Conservation (phyloP, 345 rosid species). For the Euclidium syriacum region DNA sequence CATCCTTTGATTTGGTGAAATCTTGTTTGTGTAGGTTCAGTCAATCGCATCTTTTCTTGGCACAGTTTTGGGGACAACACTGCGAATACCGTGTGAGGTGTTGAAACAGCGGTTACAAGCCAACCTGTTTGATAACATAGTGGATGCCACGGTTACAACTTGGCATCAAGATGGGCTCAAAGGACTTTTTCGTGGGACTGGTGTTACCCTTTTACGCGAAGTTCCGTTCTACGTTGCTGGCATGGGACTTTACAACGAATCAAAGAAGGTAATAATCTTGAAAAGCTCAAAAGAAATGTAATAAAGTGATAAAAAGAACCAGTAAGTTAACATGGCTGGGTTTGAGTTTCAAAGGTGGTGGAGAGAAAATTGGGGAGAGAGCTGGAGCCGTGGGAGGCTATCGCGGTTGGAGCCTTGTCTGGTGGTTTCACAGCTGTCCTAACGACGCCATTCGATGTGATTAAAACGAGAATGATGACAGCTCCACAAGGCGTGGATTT, state of each 20-base stretch:
- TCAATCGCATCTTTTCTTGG: conserved; percentile 80
- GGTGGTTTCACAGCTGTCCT: conserved; percentile 86
- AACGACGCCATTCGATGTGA: conserved; percentile 90
- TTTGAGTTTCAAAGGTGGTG: conserved; percentile 40
- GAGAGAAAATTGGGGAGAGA: conserved; percentile 65
- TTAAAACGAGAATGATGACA: conserved; percentile 97
- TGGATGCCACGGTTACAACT: conserved; percentile 66
- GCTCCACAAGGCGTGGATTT: conserved; percentile 69
- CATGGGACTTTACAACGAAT: conserved; percentile 75
- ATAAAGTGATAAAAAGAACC: background rate
- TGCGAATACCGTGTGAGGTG: conserved; percentile 90
- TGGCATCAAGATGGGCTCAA: conserved; percentile 83
- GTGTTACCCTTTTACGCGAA: conserved; percentile 86
- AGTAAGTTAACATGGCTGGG: background rate
- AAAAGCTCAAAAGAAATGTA: background rate
- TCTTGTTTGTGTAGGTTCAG: conserved; percentile 53
- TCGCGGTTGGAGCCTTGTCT: conserved; percentile 74
- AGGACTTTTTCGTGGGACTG: conserved; percentile 91
- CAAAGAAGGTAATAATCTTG: conserved; percentile 57
- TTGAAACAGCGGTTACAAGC: conserved; percentile 97
- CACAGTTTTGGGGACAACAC: conserved; percentile 78
- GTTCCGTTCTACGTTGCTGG: conserved; percentile 96
- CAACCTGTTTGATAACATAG: conserved; percentile 73
- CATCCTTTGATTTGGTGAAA: background rate
- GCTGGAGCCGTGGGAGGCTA: conserved; percentile 82